A percentile compares a stretch with the other conserved stretches of the same genome.
Conservation (phyloP, 2,329 filamentous ascomycete species). For the Cytospora schulzeri region DNA sequence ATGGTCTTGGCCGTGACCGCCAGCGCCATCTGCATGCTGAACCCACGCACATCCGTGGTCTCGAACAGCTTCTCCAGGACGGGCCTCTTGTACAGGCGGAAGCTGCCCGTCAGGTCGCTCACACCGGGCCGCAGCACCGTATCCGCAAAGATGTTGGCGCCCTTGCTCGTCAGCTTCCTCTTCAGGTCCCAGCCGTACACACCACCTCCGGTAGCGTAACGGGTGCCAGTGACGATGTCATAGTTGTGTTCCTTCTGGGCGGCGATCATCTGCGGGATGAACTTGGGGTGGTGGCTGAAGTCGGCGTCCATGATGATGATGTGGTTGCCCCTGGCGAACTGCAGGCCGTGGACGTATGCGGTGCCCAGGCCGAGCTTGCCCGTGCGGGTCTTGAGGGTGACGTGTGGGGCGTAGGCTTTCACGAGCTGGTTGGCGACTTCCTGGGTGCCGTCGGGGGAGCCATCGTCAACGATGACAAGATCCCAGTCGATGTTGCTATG, state of each 20-base stretch:
- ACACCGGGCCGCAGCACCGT: slow-evolving; percentile 91
- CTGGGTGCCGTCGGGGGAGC: slow-evolving; percentile 93
- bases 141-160: slow-evolving; percentile 94
- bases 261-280: slow-evolving; percentile 91
- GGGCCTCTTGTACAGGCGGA: slow-evolving; percentile 88
- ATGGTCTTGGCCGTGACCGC: slow-evolving; percentile 97
- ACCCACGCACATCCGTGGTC: slow-evolving; percentile 93
- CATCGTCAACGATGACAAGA: slow-evolving; percentile 97
- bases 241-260: slow-evolving; percentile 76
- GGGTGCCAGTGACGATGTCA: slow-evolving; percentile 95
- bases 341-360: slow-evolving; percentile 91
- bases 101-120: slow-evolving; percentile 92
- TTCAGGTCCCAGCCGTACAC: slow-evolving; percentile 98
- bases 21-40: slow-evolving; percentile 99
- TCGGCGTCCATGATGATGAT: slow-evolving; percentile 99
- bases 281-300: slow-evolving; percentile 98
- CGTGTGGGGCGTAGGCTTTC: slow-evolving; percentile 77
- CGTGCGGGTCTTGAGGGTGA: slow-evolving; percentile 82
- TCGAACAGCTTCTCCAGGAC: slow-evolving; percentile 88
- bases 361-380: slow-evolving; percentile 98
- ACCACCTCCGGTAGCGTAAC: slow-evolving; percentile 86
- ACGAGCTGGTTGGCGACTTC: slow-evolving; percentile 88
- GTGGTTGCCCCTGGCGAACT: slow-evolving; percentile 89
- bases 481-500: slow-evolving; percentile 90
- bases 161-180: slow-evolving; percentile 79